Base-by-base conservation (phyloP, 805 yeast genomes). In the Torulaspora microellipsoides region DNA sequence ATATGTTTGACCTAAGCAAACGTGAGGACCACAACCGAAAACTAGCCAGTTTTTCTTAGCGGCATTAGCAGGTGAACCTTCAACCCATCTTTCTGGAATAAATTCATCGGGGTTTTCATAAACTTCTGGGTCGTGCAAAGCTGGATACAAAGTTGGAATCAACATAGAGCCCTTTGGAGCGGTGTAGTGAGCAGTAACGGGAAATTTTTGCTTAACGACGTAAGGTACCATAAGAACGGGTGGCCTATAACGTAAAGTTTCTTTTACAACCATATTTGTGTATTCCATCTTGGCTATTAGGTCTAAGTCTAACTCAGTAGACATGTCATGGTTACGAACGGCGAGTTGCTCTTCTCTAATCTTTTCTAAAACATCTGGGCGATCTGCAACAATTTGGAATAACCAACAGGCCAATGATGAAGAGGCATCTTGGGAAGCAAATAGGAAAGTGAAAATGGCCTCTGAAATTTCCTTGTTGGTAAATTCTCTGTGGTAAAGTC, bases 201-300 rank as follows among this genome's bases (percentile, higher is more conserved):
- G 95, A 75, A 85, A 93, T 11, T 77, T 70, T 65, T 88, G 75
- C 75, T 93, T 93, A 42, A 78, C 96, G 47, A 87, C 88, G 64
- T 93, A 93, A 40, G 99, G 99, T 48, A 93, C 98, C 99, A 93
- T 93, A 45, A 90, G 61, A 49, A 93, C 99, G 3, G 99, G 99
- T 23, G 99, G 99, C 69, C 98, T 83, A 72, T 85, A 85, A 65
- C 99, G 83, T 56, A 93, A 77, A 43, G 93, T 72, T 72, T 93
- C 99, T 69, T 81, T 86, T 49, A 93, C 96, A 51, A 87, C 96
- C 83, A 80, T 80, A 58, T 77, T 75, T 14, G 99, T 91, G 72
- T 88, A 93, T 23, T 68, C 72, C 99, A 93, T 93, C 56, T 81
- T 59, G 52, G 85, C 93, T 51, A 93, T 83, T 65, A 93, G 68